Percentiles rank a stretch among this genome's conserved stretches.
Evolutionary conservation across 148 eudicot species (phyloP).

Genomic region (Hydrangea macrophylla): DNA sequence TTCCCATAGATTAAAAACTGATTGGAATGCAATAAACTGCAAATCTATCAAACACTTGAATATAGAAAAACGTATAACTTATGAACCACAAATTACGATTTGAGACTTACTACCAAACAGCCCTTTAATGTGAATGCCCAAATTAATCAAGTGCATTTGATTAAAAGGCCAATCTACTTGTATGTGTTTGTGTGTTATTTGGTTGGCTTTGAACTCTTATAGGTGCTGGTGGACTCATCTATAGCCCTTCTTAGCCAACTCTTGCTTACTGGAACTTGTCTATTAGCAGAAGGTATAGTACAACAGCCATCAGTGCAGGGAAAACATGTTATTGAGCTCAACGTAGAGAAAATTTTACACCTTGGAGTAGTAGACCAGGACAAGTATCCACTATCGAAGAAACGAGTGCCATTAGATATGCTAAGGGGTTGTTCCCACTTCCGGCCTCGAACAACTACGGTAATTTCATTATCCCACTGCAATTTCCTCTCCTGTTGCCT

Average conservation of each 20-base stretch:
- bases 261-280: constrained; percentile 71
- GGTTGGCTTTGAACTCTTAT: constrained; percentile 3
- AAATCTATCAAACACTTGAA: no score
- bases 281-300: constrained; percentile 69
- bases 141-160: no score
- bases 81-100: no score
- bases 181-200: no score
- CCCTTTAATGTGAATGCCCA: no score
- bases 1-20: no score
- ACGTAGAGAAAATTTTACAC: constrained; percentile 69
- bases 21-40: no score
- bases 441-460: constrained; percentile 91
- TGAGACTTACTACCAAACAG: no score
- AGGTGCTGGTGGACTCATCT: constrained; percentile 81
- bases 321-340: constrained; percentile 66
- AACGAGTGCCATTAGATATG: constrained; percentile 58
- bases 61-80: no score
- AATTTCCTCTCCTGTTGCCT: background rate
- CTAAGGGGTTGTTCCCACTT: constrained; percentile 72
- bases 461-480: constrained; percentile 13
- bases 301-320: constrained; percentile 56
- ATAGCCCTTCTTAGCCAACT: constrained; percentile 51
- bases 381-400: constrained; percentile 78
- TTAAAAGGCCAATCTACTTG: no score
- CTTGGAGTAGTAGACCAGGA: constrained; percentile 71